These are phyloP conservation scores for Tieghemiomyces parasiticus DNA, from an alignment of 192 early-diverging fungal genomes.

Conservation along the genomic window DNA sequence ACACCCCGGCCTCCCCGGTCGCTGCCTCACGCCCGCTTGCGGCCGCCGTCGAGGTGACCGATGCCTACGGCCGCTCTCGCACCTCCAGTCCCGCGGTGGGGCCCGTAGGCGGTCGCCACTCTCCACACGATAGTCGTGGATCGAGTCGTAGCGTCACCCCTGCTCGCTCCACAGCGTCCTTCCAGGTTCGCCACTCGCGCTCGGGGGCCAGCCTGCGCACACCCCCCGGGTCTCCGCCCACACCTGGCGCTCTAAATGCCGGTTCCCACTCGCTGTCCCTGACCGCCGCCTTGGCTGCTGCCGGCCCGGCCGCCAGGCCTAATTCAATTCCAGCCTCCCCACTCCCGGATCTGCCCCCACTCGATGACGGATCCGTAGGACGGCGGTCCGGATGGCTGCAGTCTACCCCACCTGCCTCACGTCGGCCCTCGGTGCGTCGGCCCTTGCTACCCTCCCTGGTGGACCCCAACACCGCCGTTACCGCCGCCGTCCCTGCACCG, in stretches of 20 bases:
- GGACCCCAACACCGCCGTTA: not conserved
- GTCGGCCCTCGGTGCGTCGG: not conserved
- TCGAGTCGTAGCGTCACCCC: constrained; percentile 9
- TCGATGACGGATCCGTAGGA: not conserved
- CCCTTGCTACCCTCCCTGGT: not conserved
- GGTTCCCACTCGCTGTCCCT: not conserved
- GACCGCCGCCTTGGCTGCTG: not conserved
- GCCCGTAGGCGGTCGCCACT: not conserved
- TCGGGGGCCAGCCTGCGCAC: not conserved
- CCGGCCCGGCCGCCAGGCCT: not conserved
- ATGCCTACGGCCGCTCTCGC: too few species aligned
- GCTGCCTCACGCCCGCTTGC: constrained; percentile 4
- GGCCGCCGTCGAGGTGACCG: too few species aligned
- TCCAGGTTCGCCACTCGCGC: constrained; percentile 1
- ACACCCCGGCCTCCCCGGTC: not conserved
- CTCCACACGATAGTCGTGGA: not conserved
- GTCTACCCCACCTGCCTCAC: not conserved
- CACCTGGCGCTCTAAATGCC: not conserved
- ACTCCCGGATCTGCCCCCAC: not conserved
- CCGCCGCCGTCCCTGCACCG: too few species aligned
- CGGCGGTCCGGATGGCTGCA: not conserved
- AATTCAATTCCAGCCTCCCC: not conserved
- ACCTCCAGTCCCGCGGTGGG: not conserved
- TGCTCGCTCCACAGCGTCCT: constrained; percentile 1
- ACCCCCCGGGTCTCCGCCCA: constrained; percentile 1